A percentile compares a stretch with the other conserved stretches of the same genome.
Evolutionary conservation across 192 early-diverging fungal species (phyloP).

Genomic region (Podila epicladia): DNA sequence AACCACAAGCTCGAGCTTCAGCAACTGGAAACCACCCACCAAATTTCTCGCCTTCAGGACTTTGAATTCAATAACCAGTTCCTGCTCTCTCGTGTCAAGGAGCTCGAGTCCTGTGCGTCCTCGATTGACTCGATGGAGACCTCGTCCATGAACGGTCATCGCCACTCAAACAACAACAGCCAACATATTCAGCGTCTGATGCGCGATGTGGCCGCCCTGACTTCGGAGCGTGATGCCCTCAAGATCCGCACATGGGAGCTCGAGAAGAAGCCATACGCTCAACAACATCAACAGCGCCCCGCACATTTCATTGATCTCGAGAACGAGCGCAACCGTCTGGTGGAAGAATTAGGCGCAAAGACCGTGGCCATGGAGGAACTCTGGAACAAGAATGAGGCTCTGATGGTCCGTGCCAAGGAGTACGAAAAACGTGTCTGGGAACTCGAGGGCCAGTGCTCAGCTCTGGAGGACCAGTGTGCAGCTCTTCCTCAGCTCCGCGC

Average conservation of each 20-base stretch:
- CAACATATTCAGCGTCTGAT: constrained; percentile 34
- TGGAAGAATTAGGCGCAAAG: constrained; percentile 40
- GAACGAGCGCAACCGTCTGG: constrained; percentile 44
- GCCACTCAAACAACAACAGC: constrained; percentile 9
- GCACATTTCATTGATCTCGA: constrained; percentile 42
- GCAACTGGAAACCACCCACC: constrained; percentile 34
- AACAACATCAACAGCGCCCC: constrained; percentile 30
- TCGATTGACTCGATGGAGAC: constrained; percentile 42
- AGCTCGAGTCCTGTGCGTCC: constrained; percentile 34
- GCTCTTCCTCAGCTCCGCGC: constrained; percentile 26
- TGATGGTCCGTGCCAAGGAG: constrained; percentile 44
- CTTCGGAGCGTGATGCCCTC: constrained; percentile 38
- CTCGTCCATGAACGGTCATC: constrained; percentile 23
- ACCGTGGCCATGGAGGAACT: constrained; percentile 48
- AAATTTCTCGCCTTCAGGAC: constrained; percentile 34
- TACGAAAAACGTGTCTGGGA: constrained; percentile 53
- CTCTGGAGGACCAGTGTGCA: constrained; percentile 30
- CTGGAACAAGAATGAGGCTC: constrained; percentile 48
- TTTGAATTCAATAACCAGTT: constrained; percentile 41
- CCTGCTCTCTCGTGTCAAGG: constrained; percentile 36
- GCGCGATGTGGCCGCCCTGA: constrained; percentile 27
- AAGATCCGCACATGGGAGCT: constrained; percentile 44
- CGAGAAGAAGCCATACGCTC: constrained; percentile 36
- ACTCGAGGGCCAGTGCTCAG: constrained; percentile 29
- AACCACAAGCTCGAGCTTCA: constrained; percentile 41